Evolutionary conservation across 805 yeast species (phyloP).

Genomic region (Candida parachauliodes): DNA sequence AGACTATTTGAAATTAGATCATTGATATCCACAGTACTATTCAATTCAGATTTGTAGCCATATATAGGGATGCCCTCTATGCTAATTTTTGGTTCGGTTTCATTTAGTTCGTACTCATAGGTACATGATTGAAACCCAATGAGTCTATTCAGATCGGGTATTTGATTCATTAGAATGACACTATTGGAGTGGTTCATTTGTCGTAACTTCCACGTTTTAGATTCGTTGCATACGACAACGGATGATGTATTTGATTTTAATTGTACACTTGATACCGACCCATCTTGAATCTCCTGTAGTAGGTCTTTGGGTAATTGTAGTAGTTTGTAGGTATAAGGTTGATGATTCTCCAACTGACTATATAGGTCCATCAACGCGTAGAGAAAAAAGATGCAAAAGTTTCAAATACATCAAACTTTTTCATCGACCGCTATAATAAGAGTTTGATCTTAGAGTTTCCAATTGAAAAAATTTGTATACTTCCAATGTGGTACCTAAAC

Average conservation of each 20-base stretch:
- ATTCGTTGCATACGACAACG: slow-evolving; percentile 59
- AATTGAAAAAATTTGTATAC: neutral
- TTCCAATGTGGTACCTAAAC: too few relatives aligned
- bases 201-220: slow-evolving; percentile 59
- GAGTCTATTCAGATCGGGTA: slow-evolving; percentile 13
- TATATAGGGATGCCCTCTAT: slow-evolving; percentile 25
- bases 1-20: slow-evolving; percentile 45
- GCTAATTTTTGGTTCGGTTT: slow-evolving; percentile 25
- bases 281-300: slow-evolving; percentile 29
- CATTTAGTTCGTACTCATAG: slow-evolving; percentile 34
- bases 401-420: too few relatives aligned
- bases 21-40: slow-evolving; percentile 8
- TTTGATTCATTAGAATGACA: slow-evolving; percentile 48
- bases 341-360: slow-evolving; percentile 13
- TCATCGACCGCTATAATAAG: too few relatives aligned
- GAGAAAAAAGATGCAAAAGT: neutral
- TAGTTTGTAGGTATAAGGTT: slow-evolving; percentile 37
- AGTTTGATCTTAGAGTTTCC: too few relatives aligned
- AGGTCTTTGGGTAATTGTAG: slow-evolving; percentile 49
- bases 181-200: slow-evolving; percentile 88
- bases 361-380: slow-evolving; percentile 7
- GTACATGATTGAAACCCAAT: slow-evolving; percentile 26
- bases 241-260: slow-evolving; percentile 29
- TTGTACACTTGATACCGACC: slow-evolving; percentile 23
- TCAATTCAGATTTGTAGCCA: slow-evolving; percentile 11